Base-by-base conservation (phyloP, 2,329 filamentous ascomycete genomes). In the Pyrenophora teres region DNA sequence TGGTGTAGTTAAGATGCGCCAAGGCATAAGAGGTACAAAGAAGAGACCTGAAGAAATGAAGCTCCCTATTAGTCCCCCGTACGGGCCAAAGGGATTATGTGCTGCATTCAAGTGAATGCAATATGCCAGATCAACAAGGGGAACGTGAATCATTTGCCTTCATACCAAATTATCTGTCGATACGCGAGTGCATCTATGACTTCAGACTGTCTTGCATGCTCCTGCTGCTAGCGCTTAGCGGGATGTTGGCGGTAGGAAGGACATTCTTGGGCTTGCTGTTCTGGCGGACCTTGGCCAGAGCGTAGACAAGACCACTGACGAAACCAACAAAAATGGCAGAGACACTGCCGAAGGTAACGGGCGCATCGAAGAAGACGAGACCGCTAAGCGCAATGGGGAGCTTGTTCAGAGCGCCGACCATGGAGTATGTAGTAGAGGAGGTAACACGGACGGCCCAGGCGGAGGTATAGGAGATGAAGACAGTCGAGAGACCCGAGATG, bases 391-490 rank as follows among this genome's bases (percentile, higher is more conserved):
- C 94, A 64, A 99, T 92, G 36, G 94, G 94, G 27, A 99, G 87
- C 82, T 99, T 99, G 83, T 99, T 99, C 68, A 99, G 82, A 15
- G 93, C 91, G 57, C 94, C 94, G 50, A 97, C 94, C 93, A 99
- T 97, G 25, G 90, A 96, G 81, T 97, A 99, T 2, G 94, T 99
- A 7, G 94, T 99, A 15, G 92, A 97, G 0, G 92, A 96, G 6
- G 94, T 97, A 60, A 96, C 90, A 62, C 94, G 92, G 59, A 99
- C 95, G 73, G 94, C 97, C 94, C 94, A 99, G 32, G 94, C 94
- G 13, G 93, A 97, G 71, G 92, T 95, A 83, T 99, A 99, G n/a
- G 93, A 97, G 76, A 99, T 99, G 78, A 97, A 96, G 69, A 97
- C 92, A 43, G 92, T 90, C 31, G 87, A 92, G 46, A 97, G 81